Base-by-base conservation (phyloP, 768 basidiomycete genomes). In the Leccinellum albellum region DNA sequence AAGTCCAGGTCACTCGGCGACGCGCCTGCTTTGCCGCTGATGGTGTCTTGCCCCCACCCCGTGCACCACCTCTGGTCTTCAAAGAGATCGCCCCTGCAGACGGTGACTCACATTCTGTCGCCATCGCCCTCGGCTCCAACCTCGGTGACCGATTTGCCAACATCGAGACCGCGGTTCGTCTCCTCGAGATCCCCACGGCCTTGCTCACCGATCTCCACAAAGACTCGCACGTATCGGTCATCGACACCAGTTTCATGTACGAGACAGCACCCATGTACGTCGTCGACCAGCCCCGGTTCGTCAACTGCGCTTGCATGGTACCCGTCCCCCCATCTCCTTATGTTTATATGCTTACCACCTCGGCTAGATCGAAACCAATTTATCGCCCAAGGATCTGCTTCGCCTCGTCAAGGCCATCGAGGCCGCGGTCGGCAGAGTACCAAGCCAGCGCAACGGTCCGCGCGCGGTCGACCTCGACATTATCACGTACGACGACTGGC, bases 211-310 rank as follows among this genome's bases (percentile, higher is more conserved):
- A 62, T 31, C 44, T 67, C 0, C 56, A 61, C 51, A 61, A 52
- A 13, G 59, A 70, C 31, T 70, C 70, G 0, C 62, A 62, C 26
- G 70, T 79, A 2, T 66, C 65, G 15, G 76, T 96, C 28, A 71
- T 86, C 21, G 80, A 91, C 63, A 94, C 92, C 1, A 94, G 92
- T 67, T 91, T 94, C 73, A 68, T 98, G 75, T 98, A 98, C 68
- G 89, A 98, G 73, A 94, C 89, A 20, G 79, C 87, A 12, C 92
- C 97, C 0, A 98, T 99, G 97, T 98, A 99, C 69, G 88, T 96
- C 44, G 83, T 83, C 12, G 88, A 97, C 56, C 97, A 99, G 69
- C 89, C 87, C 13, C 75, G 78, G 33, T 98, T 98, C 73, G 81
- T 89, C 57, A 99, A 98, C 66, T 89, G 91, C 61, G 91, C 91